A percentile compares a stretch with the other conserved stretches of the same genome.
phyloP scores from a whole-genome alignment of 345 rosid genomes.

The Eutrema japonicum region DNA sequence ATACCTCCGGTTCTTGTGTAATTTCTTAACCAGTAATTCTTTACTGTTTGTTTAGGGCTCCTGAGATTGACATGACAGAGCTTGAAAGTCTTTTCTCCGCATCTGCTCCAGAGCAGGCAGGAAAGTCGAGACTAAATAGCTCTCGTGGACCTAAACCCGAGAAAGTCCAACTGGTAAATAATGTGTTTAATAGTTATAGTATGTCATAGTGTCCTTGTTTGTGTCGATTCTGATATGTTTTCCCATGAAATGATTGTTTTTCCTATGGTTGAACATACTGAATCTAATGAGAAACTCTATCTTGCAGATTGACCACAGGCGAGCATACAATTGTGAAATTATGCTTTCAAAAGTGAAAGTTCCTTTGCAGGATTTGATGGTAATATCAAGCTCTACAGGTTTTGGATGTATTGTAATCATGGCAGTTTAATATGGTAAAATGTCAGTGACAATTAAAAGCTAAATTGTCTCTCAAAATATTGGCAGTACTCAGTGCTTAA shows the following conservation, averaged over 20 bases:
- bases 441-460: slow-evolving; percentile 14
- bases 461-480: slow-evolving; percentile 32
- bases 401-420: slow-evolving; percentile 34
- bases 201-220: slow-evolving; percentile 11
- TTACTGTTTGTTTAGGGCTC: slow-evolving; percentile 60
- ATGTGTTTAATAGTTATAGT: background rate
- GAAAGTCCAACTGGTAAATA: slow-evolving; percentile 87
- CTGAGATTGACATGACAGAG: slow-evolving; percentile 93
- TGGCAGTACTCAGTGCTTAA: slow-evolving; percentile 75
- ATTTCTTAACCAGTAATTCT: slow-evolving; percentile 26
- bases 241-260: background rate
- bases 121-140: slow-evolving; percentile 49
- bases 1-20: slow-evolving; percentile 29
- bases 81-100: slow-evolving; percentile 92
- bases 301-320: slow-evolving; percentile 86
- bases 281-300: slow-evolving; percentile 21
- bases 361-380: slow-evolving; percentile 84
- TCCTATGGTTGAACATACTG: slow-evolving; percentile 12
- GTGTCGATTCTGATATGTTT: slow-evolving; percentile 5
- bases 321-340: slow-evolving; percentile 96
- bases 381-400: slow-evolving; percentile 43
- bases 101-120: slow-evolving; percentile 60
- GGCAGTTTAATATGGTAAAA: slow-evolving; percentile 3
- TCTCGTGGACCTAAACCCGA: slow-evolving; percentile 71
- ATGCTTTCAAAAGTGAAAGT: slow-evolving; percentile 99